Percentiles rank a stretch among this genome's conserved stretches.
phyloP scores from a whole-genome alignment of 495 filamentous ascomycete species.

The Corynascus novoguineensis region DNA sequence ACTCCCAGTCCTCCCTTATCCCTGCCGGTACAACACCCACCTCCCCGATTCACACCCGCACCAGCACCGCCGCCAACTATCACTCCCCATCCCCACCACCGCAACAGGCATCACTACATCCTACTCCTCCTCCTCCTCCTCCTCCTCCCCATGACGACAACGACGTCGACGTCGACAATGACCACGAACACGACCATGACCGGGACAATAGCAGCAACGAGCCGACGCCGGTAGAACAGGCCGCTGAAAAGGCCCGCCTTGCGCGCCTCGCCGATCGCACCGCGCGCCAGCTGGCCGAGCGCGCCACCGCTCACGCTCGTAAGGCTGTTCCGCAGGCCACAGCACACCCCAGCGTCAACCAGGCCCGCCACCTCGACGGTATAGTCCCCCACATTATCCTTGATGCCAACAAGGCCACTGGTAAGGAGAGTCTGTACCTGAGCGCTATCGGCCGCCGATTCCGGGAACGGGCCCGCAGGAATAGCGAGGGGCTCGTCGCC shows the following conservation, averaged over 20 bases:
- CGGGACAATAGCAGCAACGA: conserved; percentile 1
- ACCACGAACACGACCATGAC: not conserved
- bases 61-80: conserved; percentile 1
- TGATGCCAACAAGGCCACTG: conserved; percentile 51
- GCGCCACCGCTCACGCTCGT: conserved; percentile 43
- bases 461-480: conserved; percentile 23
- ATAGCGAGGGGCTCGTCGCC: conserved; percentile 16
- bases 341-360: conserved; percentile 44
- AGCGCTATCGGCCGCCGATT: conserved; percentile 62
- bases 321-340: conserved; percentile 41
- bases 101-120: conserved; percentile 5
- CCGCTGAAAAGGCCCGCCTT: conserved; percentile 49
- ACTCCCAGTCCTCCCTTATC: conserved; percentile 20
- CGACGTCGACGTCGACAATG: conserved; percentile 5
- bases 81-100: not conserved
- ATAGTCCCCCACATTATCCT: conserved; percentile 48
- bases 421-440: conserved; percentile 66
- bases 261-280: conserved; percentile 44
- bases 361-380: conserved; percentile 41
- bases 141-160: not conserved
- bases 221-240: conserved; percentile 36
- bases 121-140: not conserved
- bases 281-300: conserved; percentile 42
- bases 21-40: conserved; percentile 10
- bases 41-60: conserved; percentile 10